Percentiles rank a stretch among this genome's conserved stretches.
These are phyloP conservation scores for Pezicula carpinea DNA, from an alignment of 2,329 filamentous ascomycete genomes.

Conservation along the genomic window DNA sequence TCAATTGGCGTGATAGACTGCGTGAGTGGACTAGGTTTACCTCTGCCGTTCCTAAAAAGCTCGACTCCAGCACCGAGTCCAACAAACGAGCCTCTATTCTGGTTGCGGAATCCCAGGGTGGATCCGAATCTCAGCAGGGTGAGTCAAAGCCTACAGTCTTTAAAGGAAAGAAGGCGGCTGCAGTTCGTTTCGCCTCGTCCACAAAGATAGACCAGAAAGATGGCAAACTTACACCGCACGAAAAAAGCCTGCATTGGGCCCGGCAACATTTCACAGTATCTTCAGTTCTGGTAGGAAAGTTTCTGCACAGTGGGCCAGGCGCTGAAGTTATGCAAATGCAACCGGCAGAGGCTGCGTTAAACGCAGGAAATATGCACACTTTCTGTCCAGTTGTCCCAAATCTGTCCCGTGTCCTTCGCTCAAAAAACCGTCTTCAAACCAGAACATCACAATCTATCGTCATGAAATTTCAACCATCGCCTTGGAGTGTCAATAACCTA, in stretches of 20 bases:
- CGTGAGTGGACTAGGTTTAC: constrained; percentile 25
- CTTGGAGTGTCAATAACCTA: constrained; percentile 11
- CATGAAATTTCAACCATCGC: constrained; percentile 26
- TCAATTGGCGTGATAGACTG: constrained; percentile 26
- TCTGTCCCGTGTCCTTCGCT: constrained; percentile 14
- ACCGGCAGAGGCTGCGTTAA: neutral
- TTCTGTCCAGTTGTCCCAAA: constrained; percentile 22
- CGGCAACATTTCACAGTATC: constrained; percentile 13
- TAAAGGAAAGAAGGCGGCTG: no score
- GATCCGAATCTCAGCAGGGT: no score
- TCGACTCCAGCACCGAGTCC: neutral
- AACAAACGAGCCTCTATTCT: neutral
- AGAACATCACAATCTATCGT: constrained; percentile 10
- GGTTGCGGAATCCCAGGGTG: neutral
- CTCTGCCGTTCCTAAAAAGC: constrained; percentile 14
- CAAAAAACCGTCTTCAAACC: neutral
- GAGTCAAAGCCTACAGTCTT: no score
- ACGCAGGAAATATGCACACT: constrained; percentile 4
- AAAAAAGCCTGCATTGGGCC: constrained; percentile 8
- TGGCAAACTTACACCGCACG: neutral
- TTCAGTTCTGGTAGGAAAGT: constrained; percentile 19
- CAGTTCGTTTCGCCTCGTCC: no score
- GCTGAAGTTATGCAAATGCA: neutral
- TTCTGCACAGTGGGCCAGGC: constrained; percentile 14
- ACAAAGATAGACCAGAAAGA: neutral